These are phyloP conservation scores for Microbotryum scabiosae DNA, from an alignment of 1,284 basidiomycete species.

Conservation along the genomic window DNA sequence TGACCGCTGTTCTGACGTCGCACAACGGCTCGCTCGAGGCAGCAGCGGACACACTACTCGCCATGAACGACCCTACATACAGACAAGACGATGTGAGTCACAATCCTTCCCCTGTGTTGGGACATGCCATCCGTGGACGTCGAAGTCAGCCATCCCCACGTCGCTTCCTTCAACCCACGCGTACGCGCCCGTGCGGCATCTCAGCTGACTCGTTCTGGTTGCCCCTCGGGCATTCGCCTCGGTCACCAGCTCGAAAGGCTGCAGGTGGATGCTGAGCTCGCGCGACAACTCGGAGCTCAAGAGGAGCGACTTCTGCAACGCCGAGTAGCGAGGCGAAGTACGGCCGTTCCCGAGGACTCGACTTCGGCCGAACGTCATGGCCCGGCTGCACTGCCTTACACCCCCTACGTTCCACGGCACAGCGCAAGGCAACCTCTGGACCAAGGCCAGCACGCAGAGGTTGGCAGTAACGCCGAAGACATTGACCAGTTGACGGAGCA, in stretches of 20 bases:
- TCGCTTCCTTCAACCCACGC: too few relatives aligned
- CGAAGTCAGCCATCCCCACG: too few relatives aligned
- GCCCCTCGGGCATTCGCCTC: too few relatives aligned
- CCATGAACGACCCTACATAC: constrained; percentile 19
- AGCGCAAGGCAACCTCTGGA: background rate
- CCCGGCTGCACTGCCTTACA: constrained; percentile 10
- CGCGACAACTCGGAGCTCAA: constrained; percentile 18
- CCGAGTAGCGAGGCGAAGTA: background rate
- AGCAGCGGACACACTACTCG: constrained; percentile 16
- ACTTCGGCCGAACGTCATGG: background rate
- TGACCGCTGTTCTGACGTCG: constrained; percentile 19
- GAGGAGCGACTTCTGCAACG: constrained; percentile 2
- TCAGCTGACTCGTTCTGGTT: too few relatives aligned
- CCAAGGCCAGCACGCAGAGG: background rate
- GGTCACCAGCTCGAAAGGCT: background rate
- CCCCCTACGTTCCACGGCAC: constrained; percentile 20
- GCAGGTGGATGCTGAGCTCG: constrained; percentile 18
- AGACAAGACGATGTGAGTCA: background rate
- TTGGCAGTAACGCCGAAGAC: constrained; percentile 13
- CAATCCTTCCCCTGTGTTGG: background rate
- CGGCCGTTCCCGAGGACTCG: background rate
- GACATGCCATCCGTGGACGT: background rate
- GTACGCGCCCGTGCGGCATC: too few relatives aligned
- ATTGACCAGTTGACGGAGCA: constrained; percentile 23
- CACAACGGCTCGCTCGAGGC: constrained; percentile 8